Evolutionary conservation across 148 eudicot species (phyloP).

Genomic region (Simmondsia chinensis): DNA sequence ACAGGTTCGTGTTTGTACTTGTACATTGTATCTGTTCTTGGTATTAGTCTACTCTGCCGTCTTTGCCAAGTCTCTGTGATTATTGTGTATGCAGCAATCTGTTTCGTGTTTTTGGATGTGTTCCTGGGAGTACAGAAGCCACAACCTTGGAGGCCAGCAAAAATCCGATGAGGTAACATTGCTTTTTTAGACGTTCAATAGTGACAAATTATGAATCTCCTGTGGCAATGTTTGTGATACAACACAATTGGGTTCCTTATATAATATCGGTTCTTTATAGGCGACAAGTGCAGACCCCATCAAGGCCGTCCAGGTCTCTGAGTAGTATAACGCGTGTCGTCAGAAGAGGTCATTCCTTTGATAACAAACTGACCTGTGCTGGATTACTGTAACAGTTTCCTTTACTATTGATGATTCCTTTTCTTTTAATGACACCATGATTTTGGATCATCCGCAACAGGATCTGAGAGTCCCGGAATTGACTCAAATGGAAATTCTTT

Average conservation of each 20-base stretch:
- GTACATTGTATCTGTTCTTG: background rate
- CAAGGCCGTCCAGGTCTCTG: conserved; percentile 72
- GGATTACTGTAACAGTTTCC: background rate
- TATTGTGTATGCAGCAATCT: conserved; percentile 59
- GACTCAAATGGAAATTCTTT: conserved; percentile 70
- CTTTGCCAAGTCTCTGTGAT: background rate
- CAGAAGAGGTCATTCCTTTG: conserved; percentile 48
- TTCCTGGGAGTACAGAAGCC: conserved; percentile 75
- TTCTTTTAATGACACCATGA: background rate
- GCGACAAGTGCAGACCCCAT: conserved; percentile 78
- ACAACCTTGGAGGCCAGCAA: conserved; percentile 95
- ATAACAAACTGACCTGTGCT: background rate
- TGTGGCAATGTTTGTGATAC: background rate
- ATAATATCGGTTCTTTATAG: conserved; percentile 22
- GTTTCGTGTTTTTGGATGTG: conserved; percentile 90
- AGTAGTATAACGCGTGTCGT: conserved; percentile 58
- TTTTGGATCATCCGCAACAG: conserved; percentile 26
- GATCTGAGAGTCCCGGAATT: conserved; percentile 54
- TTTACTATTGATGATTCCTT: background rate
- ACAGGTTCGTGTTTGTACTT: conserved; percentile 43
- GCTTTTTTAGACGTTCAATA: no score
- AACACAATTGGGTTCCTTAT: background rate
- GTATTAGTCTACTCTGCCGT: background rate
- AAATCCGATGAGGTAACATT: conserved; percentile 85
- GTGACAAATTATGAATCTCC: background rate